These are phyloP conservation scores for Sclerotinia borealis DNA, from an alignment of 2,329 filamentous ascomycete species.

Conservation along the genomic window DNA sequence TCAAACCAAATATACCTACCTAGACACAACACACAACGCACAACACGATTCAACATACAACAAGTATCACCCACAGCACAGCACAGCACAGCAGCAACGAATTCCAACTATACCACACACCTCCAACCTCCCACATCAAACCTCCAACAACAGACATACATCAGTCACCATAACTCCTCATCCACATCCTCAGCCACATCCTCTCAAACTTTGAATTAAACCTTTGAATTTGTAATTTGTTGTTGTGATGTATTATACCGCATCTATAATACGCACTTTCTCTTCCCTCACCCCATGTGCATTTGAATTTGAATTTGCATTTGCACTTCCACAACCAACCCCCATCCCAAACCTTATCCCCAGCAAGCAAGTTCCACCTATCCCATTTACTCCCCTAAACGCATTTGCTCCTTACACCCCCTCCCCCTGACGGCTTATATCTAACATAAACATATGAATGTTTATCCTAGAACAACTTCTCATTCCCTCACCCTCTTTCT, in stretches of 20 bases:
- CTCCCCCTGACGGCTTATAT: not conserved
- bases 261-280: conserved; percentile 10
- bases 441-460: not conserved
- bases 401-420: not conserved
- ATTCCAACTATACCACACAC: too few species aligned
- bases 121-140: too few species aligned
- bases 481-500: not conserved
- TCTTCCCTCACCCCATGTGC: not conserved
- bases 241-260: conserved; percentile 3
- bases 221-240: conserved; percentile 3
- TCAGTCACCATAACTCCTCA: too few species aligned
- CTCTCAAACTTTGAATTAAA: not conserved
- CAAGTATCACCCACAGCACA: too few species aligned
- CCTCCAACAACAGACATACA: too few species aligned
- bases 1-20: too few species aligned
- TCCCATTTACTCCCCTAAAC: not conserved
- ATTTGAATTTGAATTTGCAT: too few species aligned
- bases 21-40: too few species aligned
- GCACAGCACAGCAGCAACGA: too few species aligned
- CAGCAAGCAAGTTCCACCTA: too few species aligned
- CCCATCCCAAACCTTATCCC: not conserved
- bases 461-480: not conserved
- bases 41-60: too few species aligned
- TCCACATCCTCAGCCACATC: not conserved
- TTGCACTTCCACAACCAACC: not conserved